Base-by-base conservation (phyloP, 768 basidiomycete species). In the Heimioporus sp. region DNA sequence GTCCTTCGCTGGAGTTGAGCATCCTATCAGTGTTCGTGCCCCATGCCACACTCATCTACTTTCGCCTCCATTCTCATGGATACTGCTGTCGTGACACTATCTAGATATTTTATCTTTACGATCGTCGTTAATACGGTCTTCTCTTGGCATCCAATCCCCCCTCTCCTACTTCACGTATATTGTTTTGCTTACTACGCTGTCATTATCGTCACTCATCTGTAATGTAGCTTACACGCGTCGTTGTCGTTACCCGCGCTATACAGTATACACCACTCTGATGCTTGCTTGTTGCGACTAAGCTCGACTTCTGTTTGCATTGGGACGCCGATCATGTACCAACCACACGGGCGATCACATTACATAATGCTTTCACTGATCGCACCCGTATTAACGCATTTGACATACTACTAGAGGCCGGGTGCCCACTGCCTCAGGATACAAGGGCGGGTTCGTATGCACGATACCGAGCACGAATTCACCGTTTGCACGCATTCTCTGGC, bases 1-100 rank as follows among this genome's bases (percentile, higher is more conserved):
- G 75, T 86, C 30, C 73, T 95, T 30, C 76, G 84, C 37, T 90
- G 83, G 84, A 74, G 62, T 19, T 57, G 46, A 55, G 16, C 17
- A 45, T 20, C 28, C 28, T 35, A 30, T n/a, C 5, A 19, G 9
- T 2, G 36, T 8, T 38, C 35, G 16, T 47, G 7, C 10, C 32
- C 20, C 13, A 28, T n/a, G n/a, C 30, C 0, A 10, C 8, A 21
- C 19, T 13, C 15, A 2, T 12, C 24, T 20, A 20, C 20, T 8
- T 31, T 46, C 38, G 15, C 5, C 16, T 17, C 15, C 15, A 12
- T 20, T 20, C 17, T 17, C 35, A 34, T 10, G 17, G 11, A n/a
- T n/a, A 19, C n/a, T 16, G 24, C 48, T 21, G 13, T n/a, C 41
- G 19, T 12, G 19, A 17, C 49, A 30, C 16, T 35, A 47, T 40